Evolutionary conservation across 176 grass and related monocot genomes (phyloP).

Genomic region (Oryza meyeriana): DNA sequence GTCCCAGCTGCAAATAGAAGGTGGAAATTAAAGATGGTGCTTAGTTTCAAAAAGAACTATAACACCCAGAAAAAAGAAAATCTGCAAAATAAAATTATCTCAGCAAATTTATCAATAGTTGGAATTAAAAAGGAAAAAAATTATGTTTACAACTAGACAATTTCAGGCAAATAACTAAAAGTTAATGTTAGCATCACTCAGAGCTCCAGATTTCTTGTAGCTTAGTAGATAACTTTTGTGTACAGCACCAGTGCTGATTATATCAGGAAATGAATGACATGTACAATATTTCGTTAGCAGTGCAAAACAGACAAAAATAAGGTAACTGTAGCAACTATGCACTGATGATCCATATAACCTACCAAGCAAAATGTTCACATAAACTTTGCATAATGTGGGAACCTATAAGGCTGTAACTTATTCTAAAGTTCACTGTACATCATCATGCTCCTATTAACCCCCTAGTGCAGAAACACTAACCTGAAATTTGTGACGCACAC

Average conservation of each 20-base stretch:
- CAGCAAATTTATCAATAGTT: neutral
- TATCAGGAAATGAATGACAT: neutral
- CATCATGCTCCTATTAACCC: neutral
- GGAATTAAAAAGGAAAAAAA: neutral
- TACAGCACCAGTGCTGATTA: neutral
- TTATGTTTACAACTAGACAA: neutral
- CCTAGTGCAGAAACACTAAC: conserved; percentile 20
- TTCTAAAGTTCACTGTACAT: neutral
- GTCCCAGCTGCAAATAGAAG: conserved; percentile 72
- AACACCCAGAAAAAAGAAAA: neutral
- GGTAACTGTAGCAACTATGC: neutral
- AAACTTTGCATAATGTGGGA: neutral
- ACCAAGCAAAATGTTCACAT: neutral
- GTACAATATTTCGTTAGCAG: neutral
- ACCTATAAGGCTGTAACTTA: neutral
- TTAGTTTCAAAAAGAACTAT: neutral
- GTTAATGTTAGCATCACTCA: conserved; percentile 1
- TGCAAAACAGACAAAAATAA: neutral
- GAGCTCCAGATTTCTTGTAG: neutral
- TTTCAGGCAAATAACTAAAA: neutral
- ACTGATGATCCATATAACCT: neutral
- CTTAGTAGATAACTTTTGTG: neutral
- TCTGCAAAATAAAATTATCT: neutral
- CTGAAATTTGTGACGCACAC: conserved; percentile 97
- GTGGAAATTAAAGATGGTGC: conserved; percentile 4